Percentiles rank a stretch among this genome's conserved stretches.
Evolutionary conservation across 2,329 filamentous ascomycete species (phyloP).

Genomic region (Cladosporium sp.): DNA sequence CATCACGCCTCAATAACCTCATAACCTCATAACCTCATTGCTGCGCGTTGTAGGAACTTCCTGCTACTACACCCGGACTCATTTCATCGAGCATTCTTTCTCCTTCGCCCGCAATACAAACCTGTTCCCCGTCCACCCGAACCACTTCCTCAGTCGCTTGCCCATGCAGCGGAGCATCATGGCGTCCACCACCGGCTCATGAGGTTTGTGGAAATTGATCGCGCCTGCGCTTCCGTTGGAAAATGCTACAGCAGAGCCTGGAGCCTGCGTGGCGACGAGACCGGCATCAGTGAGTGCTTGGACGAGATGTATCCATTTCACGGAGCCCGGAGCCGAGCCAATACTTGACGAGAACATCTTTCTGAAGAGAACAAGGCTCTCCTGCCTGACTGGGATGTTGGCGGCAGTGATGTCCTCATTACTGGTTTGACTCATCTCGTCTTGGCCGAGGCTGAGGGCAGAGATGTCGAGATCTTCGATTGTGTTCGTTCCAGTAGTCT

Average conservation of each 20-base stretch:
- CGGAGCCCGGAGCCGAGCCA: background rate
- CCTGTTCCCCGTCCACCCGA: background rate
- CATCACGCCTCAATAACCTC: no score
- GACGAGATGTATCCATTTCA: background rate
- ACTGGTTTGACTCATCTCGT: background rate
- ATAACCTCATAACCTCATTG: no score
- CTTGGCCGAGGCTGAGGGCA: background rate
- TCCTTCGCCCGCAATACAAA: background rate
- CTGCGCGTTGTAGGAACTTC: no score
- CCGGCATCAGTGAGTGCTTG: background rate
- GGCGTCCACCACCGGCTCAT: background rate
- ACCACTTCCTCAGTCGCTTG: background rate
- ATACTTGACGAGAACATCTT: background rate
- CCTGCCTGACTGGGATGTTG: background rate
- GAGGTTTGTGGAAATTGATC: background rate
- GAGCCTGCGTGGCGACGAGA: background rate
- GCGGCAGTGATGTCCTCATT: background rate
- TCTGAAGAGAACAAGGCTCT: background rate
- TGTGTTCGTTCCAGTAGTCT: background rate
- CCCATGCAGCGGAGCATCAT: background rate
- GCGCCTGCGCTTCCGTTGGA: background rate
- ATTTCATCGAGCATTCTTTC: no score
- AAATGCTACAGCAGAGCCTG: background rate
- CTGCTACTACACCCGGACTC: no score
- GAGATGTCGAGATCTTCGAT: background rate